Base-by-base conservation (phyloP, 805 yeast species). In the Starmerella potacharoeniae region DNA sequence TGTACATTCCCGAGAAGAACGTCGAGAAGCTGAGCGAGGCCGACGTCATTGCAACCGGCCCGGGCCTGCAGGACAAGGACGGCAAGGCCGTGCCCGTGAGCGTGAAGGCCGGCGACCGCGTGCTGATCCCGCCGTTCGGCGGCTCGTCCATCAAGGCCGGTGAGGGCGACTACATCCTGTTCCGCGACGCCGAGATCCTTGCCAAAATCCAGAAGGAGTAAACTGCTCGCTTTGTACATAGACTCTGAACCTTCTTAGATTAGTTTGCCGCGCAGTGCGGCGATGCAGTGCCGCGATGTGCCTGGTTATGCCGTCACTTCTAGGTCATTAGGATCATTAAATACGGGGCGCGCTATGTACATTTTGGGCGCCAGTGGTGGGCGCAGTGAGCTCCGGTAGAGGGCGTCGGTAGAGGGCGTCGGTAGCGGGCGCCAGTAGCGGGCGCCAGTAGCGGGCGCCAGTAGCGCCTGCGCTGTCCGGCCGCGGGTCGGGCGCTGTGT, bases 1-100 rank as follows among this genome's bases (percentile, higher is more conserved):
- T 90, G 67, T 86, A 81, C 74, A 84, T 90, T 63, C 97, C 97
- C 59, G 97, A 90, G 75, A 89, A 89, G 78, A 90, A 91, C 77
- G 95, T 84, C 65, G 91, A 87, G 71, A 93, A 91, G 75, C 80
- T 89, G 68, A 86, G 86, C 77, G 86, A 88, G 73, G 98, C 90
- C 59, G 82, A 83, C 54, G 97, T 91, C 51, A 73, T 91, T 61
- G 91, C 97, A 56, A 88, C 90, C 61, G 98, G 98, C 59, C 97
- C 97, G 54, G 98, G 98, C 64, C 77, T 79, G 68, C 74, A 83
- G 57, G 84, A 85, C 73, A 74, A 78, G 56, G 79, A 82, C 55
- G 97, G 97, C 61, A 76, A 82, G 66, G 70, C 81, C 61, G 76
- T 87, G 55, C 76, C 81, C 53, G 82, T 90, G 58, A 76, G 83